A percentile compares a stretch with the other conserved stretches of the same genome.
These are phyloP conservation scores for Alternaria infectoria DNA, from an alignment of 2,329 filamentous ascomycete species.

Conservation along the genomic window DNA sequence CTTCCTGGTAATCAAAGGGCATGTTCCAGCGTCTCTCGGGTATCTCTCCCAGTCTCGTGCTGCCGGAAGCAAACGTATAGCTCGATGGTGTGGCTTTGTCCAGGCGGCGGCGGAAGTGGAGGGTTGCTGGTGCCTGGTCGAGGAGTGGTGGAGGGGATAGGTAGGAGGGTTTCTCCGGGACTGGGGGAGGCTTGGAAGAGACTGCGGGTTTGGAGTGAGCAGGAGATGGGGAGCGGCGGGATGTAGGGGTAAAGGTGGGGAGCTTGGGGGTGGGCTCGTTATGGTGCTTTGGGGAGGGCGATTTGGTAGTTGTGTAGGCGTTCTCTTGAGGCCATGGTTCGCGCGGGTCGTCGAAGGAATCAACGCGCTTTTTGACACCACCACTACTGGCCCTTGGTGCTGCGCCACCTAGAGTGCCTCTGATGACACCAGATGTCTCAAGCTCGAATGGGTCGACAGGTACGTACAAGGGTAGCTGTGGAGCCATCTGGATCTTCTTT, in stretches of 20 bases:
- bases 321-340: constrained; percentile 32
- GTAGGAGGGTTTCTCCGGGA: constrained; percentile 9
- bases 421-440: constrained; percentile 12
- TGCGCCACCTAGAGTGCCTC: constrained; percentile 14
- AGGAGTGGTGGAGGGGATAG: constrained; percentile 12
- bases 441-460: constrained; percentile 32
- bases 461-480: constrained; percentile 22
- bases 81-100: constrained; percentile 49
- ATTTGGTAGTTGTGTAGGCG: constrained; percentile 10
- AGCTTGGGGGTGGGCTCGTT: constrained; percentile 23
- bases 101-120: constrained; percentile 31
- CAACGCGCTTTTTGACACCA: constrained; percentile 16
- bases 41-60: constrained; percentile 58
- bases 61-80: constrained; percentile 53
- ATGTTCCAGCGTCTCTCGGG: constrained; percentile 53
- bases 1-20: constrained; percentile 52
- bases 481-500: constrained; percentile 9
- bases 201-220: constrained; percentile 1
- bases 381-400: constrained; percentile 14
- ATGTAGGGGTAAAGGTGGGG: constrained; percentile 19
- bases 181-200: constrained; percentile 7
- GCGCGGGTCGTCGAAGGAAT: constrained; percentile 31
- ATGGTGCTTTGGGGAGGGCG: constrained; percentile 14
- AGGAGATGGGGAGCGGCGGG: constrained; percentile 10
- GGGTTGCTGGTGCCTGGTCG: constrained; percentile 4